These are phyloP conservation scores for Botrytis aclada DNA, from an alignment of 2,329 filamentous ascomycete genomes.

Conservation along the genomic window DNA sequence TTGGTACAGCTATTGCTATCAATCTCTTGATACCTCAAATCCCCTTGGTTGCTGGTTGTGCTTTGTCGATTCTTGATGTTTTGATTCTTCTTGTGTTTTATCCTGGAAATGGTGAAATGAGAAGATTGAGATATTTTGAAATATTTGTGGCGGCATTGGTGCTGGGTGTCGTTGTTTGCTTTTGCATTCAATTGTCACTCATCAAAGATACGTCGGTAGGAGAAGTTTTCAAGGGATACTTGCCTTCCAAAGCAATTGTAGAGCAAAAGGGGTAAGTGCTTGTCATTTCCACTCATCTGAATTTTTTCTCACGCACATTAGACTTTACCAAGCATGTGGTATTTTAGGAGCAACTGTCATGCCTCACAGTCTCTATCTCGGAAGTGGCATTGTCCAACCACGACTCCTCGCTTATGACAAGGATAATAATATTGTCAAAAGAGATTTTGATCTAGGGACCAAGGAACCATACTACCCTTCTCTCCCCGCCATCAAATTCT, in stretches of 20 bases:
- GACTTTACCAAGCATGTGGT: slow-evolving; percentile 68
- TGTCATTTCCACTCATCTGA: background rate
- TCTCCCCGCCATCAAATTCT: slow-evolving; percentile 67
- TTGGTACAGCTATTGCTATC: slow-evolving; percentile 67
- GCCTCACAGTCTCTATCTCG: slow-evolving; percentile 67
- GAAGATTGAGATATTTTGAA: slow-evolving; percentile 60
- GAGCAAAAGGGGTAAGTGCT: slow-evolving; percentile 50
- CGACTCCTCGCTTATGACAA: slow-evolving; percentile 62
- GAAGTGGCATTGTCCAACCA: slow-evolving; percentile 66
- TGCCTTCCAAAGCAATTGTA: slow-evolving; percentile 58
- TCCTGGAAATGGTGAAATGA: slow-evolving; percentile 55
- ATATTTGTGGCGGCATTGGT: slow-evolving; percentile 61
- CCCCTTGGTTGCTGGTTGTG: slow-evolving; percentile 65
- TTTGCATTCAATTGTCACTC: slow-evolving; percentile 65
- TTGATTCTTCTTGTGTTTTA: slow-evolving; percentile 68
- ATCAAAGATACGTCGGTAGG: slow-evolving; percentile 54
- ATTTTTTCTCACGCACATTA: slow-evolving; percentile 29
- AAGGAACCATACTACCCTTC: slow-evolving; percentile 67
- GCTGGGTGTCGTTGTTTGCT: slow-evolving; percentile 66
- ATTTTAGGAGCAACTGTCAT: slow-evolving; percentile 75
- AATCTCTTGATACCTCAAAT: slow-evolving; percentile 63
- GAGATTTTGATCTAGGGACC: slow-evolving; percentile 34
- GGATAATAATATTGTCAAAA: slow-evolving; percentile 48
- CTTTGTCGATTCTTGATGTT: slow-evolving; percentile 65
- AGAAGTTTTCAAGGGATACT: slow-evolving; percentile 62